Conservation (phyloP, 2,329 filamentous ascomycete species). For the Penicillium sp. region DNA sequence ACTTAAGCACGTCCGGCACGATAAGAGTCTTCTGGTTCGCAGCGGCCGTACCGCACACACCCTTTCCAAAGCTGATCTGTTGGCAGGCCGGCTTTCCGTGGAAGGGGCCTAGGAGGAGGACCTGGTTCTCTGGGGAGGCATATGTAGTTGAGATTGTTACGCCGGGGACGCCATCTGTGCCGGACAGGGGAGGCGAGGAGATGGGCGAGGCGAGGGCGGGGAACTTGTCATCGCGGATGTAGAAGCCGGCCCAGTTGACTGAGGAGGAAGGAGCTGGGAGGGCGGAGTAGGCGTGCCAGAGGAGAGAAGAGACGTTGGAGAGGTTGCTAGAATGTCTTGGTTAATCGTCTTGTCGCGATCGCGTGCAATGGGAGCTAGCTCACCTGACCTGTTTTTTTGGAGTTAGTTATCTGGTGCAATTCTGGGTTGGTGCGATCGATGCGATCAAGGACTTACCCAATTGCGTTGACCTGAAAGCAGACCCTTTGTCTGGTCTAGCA, state of each 20-base stretch:
- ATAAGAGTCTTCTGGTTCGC: constrained; percentile 39
- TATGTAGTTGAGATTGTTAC: constrained; percentile 26
- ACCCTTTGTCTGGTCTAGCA: constrained; percentile 40
- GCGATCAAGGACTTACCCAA: constrained; percentile 39
- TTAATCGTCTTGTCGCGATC: neutral
- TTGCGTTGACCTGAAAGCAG: constrained; percentile 46
- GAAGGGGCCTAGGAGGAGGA: constrained; percentile 49
- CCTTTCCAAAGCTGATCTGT: constrained; percentile 46
- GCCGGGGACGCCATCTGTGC: constrained; percentile 2
- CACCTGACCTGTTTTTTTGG: constrained; percentile 31
- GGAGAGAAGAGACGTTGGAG: constrained; percentile 49
- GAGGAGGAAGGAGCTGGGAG: constrained; percentile 44
- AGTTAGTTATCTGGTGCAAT: neutral
- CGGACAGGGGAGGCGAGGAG: constrained; percentile 22
- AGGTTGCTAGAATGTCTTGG: constrained; percentile 37
- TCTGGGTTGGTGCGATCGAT: neutral
- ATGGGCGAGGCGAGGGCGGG: constrained; percentile 27
- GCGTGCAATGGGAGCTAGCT: neutral
- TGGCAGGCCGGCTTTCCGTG: constrained; percentile 52
- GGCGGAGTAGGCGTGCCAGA: constrained; percentile 49
- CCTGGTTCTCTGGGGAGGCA: constrained; percentile 21
- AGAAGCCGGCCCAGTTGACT: constrained; percentile 53
- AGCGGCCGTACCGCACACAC: constrained; percentile 49
- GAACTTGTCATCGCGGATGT: constrained; percentile 46
- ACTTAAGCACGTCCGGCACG: constrained; percentile 45